A percentile compares a stretch with the other conserved stretches of the same genome.
These are phyloP conservation scores for Medicago truncatula DNA, from an alignment of 306 rosid species.

Conservation along the genomic window MtrunA17r5.0-ANR NC_053048.1:52657501-52658000, in stretches of 20 bases:
- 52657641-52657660: constrained; percentile 13
- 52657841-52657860: constrained; percentile 26
- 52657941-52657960: neutral
- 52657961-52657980: neutral
- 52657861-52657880: neutral
- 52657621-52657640: constrained; percentile 9
- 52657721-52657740: neutral
- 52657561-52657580: constrained; percentile 26
- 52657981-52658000: constrained; percentile 11
- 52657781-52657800: neutral
- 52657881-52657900: constrained; percentile 5
- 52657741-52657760: constrained; percentile 12
- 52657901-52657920: constrained; percentile 13
- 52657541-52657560: constrained; percentile 16
- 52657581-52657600: constrained; percentile 30
- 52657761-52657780: constrained; percentile 12
- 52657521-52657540: constrained; percentile 19
- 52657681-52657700: constrained; percentile 8
- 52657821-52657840: neutral
- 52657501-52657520: constrained; percentile 2
- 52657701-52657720: constrained; percentile 6
- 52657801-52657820: constrained; percentile 18
- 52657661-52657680: neutral
- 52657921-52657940: neutral
- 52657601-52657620: constrained; percentile 9